These are phyloP conservation scores for Celoporthe dispersa DNA, from an alignment of 2,329 filamentous ascomycete genomes.

Conservation along the genomic window DNA sequence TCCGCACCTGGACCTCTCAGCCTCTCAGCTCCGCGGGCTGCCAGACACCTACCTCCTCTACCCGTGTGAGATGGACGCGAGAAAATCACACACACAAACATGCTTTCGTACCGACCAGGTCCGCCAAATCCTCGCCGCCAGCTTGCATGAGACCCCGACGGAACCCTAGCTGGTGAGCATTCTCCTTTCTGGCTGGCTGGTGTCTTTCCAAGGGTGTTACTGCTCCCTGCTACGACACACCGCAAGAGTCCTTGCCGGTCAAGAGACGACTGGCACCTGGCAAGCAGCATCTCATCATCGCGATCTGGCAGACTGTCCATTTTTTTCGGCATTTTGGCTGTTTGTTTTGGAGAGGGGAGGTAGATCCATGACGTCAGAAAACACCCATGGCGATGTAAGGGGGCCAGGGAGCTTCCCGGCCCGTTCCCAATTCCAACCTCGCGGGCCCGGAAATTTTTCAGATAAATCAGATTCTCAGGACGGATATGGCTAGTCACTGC, in stretches of 20 bases:
- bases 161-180: background rate
- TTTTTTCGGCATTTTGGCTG: background rate
- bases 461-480: background rate
- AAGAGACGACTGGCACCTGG: background rate
- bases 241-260: background rate
- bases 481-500: background rate
- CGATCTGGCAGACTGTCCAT: background rate
- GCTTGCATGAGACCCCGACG: background rate
- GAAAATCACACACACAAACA: background rate
- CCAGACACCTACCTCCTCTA: background rate
- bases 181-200: background rate
- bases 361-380: constrained; percentile 11
- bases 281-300: background rate
- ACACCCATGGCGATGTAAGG: constrained; percentile 4
- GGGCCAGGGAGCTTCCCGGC: background rate
- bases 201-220: background rate
- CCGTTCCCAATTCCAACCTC: constrained; percentile 6
- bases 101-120: background rate
- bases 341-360: background rate
- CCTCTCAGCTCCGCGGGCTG: background rate
- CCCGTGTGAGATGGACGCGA: background rate
- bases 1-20: constrained; percentile 3
- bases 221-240: background rate
- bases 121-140: background rate
- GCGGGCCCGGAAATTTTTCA: background rate